A percentile compares a stretch with the other conserved stretches of the same genome.
phyloP scores from a whole-genome alignment of 2,329 filamentous ascomycete genomes.

The Aspergillus spinulosporus region DNA sequence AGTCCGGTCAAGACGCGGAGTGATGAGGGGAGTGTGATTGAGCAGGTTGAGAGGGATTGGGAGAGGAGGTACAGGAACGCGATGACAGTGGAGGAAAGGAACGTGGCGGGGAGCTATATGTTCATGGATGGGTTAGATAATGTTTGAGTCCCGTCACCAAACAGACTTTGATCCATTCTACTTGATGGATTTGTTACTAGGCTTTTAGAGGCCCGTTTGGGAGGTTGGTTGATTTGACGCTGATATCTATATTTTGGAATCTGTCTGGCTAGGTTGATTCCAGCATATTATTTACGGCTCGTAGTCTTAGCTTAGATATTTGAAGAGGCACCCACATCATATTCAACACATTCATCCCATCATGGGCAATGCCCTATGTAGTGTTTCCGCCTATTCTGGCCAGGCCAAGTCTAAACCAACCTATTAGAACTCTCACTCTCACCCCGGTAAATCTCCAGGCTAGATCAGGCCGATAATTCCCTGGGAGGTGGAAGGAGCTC shows the following conservation, averaged over 20 bases:
- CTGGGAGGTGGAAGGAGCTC: neutral
- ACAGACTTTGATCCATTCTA: no score
- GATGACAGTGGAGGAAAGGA: neutral
- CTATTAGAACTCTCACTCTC: neutral
- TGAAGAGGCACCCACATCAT: no score
- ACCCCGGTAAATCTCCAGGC: neutral
- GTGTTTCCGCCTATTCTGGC: no score
- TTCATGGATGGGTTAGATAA: neutral
- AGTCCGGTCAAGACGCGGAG: constrained; percentile 21
- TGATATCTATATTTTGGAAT: neutral
- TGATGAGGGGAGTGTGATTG: neutral
- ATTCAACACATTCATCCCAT: no score
- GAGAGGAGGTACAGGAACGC: neutral
- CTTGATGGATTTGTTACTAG: neutral
- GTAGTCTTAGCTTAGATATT: neutral
- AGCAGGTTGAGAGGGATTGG: constrained; percentile 14
- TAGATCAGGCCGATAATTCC: neutral
- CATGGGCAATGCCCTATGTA: neutral
- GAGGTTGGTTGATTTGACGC: no score
- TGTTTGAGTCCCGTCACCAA: neutral
- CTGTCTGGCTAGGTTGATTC: neutral
- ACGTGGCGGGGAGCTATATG: neutral
- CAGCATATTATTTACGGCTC: neutral
- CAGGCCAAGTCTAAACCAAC: neutral
- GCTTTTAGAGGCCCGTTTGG: neutral